A percentile compares a stretch with the other conserved stretches of the same genome.
Evolutionary conservation across 2,329 filamentous ascomycete genomes (phyloP).

Genomic region (Xylaria sp.): DNA sequence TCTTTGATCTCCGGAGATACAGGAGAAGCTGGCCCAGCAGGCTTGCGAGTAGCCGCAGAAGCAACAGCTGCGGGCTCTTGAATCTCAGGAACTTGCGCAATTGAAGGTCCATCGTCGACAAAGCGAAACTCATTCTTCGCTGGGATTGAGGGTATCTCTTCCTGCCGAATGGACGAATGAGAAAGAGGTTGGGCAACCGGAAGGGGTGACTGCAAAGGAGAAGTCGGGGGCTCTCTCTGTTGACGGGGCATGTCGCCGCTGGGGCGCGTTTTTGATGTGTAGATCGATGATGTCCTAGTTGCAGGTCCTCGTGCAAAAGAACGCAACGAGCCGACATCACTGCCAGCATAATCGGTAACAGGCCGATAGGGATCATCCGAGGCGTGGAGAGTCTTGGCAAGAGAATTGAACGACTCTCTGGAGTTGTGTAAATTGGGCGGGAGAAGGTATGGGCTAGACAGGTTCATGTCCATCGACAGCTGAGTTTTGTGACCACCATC

Average conservation of each 20-base stretch:
- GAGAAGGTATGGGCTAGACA: conserved; percentile 90
- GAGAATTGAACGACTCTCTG: conserved; percentile 82
- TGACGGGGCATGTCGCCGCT: conserved; percentile 44
- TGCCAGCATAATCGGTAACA: conserved; percentile 61
- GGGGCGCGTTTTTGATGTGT: conserved; percentile 47
- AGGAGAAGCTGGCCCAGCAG: conserved; percentile 30
- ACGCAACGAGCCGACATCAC: conserved; percentile 61
- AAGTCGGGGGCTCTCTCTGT: conserved; percentile 54
- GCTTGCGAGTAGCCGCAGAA: conserved; percentile 34
- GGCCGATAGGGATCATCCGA: conserved; percentile 85
- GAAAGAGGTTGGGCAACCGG: conserved; percentile 34
- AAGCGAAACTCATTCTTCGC: conserved; percentile 45
- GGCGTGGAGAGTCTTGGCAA: conserved; percentile 75
- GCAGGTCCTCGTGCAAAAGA: conserved; percentile 51
- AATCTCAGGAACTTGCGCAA: conserved; percentile 43
- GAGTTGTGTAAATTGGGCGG: conserved; percentile 80
- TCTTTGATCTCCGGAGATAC: conserved; percentile 33
- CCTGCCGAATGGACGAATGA: conserved; percentile 17
- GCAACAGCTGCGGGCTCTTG: conserved; percentile 47
- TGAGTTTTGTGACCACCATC: conserved; percentile 54
- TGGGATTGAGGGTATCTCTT: conserved; percentile 24
- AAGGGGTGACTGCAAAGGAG: conserved; percentile 36
- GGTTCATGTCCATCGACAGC: conserved; percentile 74
- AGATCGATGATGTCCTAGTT: conserved; percentile 50
- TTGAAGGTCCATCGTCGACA: conserved; percentile 40